Evolutionary conservation across 441 rosid genomes (phyloP).

Genomic region (Theobroma grandiflorum): DNA sequence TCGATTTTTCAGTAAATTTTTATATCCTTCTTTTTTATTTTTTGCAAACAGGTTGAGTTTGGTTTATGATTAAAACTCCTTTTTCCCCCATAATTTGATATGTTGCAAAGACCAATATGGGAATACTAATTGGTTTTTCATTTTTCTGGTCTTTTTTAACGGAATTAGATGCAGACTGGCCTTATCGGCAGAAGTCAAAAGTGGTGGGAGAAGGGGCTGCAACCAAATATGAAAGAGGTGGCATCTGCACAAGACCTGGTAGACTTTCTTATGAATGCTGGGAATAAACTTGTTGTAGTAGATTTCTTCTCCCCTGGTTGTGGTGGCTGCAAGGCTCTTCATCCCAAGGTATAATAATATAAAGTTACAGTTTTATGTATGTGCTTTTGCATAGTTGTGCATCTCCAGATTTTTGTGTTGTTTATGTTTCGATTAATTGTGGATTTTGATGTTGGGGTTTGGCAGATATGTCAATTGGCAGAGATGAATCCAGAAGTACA

Average conservation of each 20-base stretch:
- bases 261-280: constrained; percentile 66
- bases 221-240: constrained; percentile 86
- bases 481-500: constrained; percentile 79
- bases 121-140: neutral
- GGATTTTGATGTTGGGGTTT: constrained; percentile 2
- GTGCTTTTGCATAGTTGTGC: neutral
- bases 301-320: constrained; percentile 99
- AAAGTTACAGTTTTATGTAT: neutral
- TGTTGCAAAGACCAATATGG: neutral
- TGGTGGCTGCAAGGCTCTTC: constrained; percentile 96
- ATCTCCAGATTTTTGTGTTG: neutral
- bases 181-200: constrained; percentile 61
- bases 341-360: constrained; percentile 72
- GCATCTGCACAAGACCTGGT: constrained; percentile 86
- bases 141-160: neutral
- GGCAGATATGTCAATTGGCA: constrained; percentile 83
- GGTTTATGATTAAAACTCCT: neutral
- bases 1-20: neutral
- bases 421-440: constrained; percentile 2
- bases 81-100: neutral
- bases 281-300: constrained; percentile 82
- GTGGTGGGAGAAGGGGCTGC: constrained; percentile 92
- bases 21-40: neutral
- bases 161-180: constrained; percentile 44
- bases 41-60: neutral